Base-by-base conservation (phyloP, 306 rosid genomes). In the Biancaea sappan region DNA sequence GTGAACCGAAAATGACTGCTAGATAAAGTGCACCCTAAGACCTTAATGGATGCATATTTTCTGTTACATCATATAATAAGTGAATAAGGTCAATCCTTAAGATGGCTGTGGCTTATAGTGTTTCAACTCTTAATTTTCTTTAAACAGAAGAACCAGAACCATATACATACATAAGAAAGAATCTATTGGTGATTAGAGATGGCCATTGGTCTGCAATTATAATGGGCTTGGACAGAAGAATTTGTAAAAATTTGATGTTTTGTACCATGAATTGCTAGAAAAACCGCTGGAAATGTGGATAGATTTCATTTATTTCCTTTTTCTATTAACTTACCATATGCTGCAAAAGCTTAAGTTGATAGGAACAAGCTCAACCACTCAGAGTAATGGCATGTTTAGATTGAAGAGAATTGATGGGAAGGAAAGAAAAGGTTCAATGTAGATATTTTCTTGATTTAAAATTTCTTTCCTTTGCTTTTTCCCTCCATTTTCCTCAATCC, bases 111-210 rank as follows among this genome's bases (percentile, higher is more conserved):
- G 28, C 24, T 46, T 73, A 15, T 29, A 47, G 66, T 68, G 50
- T 60, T 46, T 47, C 50, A 38, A 51, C 25, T 79, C 46, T n/a
- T n/a, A n/a, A 35, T 66, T 74, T 64, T 44, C 6, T 16, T 58
- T 46, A 9, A 62, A 62, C 40, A 32, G 44, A 73, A 53, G 56
- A 56, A 58, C 43, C 19, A 53, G 46, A 34, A 52, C 41, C 34
- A 34, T 62, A 26, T 51, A 34, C 32, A 67, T 25, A 54, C 63
- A 46, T 24, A 51, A 38, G 62, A 40, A 40, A 71, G 61, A 21
- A 28, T 43, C 38, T 25, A 40, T 15, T 66, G 61, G 56, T 47
- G 25, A 46, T 65, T 56, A 65, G 29, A 57, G 8, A 57, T 15
- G 19, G 21, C n/a, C 1, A 4, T 57, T 57, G 38, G 4, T 28